A percentile compares a stretch with the other conserved stretches of the same genome.
phyloP scores from a whole-genome alignment of 176 grass and related monocot genomes.

The Rhynchospora breviuscula region DNA sequence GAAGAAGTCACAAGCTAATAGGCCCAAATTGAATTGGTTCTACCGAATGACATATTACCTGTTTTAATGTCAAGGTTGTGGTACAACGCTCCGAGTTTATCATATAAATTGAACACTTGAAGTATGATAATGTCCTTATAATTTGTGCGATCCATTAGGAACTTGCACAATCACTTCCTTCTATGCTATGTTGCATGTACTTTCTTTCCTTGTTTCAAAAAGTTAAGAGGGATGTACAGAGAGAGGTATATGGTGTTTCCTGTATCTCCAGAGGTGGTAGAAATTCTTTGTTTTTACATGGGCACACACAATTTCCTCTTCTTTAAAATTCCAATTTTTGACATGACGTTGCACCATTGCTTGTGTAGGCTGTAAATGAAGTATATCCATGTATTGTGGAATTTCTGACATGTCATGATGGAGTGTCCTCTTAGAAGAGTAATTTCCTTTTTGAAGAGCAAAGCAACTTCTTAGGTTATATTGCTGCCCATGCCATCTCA shows the following conservation, averaged over 20 bases:
- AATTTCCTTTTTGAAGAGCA: neutral
- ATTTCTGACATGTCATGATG: constrained; percentile 82
- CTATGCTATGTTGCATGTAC: neutral
- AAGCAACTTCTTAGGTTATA: neutral
- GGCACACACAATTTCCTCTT: neutral
- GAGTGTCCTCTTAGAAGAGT: constrained; percentile 30
- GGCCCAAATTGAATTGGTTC: neutral
- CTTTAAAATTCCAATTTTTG: constrained; percentile 3
- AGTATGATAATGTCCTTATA: neutral
- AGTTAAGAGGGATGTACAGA: neutral
- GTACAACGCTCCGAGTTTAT: neutral
- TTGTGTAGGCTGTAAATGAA: constrained; percentile 77
- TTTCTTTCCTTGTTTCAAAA: neutral
- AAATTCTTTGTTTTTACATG: neutral
- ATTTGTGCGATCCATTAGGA: neutral
- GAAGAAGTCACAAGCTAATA: neutral
- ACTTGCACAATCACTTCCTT: neutral
- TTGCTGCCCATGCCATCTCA: neutral
- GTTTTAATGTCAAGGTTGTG: neutral
- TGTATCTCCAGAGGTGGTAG: neutral
- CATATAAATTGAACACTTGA: neutral
- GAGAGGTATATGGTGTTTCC: neutral
- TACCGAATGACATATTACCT: neutral
- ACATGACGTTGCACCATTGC: constrained; percentile 6
- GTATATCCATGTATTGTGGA: constrained; percentile 87